Evolutionary conservation across 2,329 filamentous ascomycete species (phyloP), one percentile per base, ranked within the genome.

Genomic region (Ophiognomonia clavigignenti-juglandacearum): DNA sequence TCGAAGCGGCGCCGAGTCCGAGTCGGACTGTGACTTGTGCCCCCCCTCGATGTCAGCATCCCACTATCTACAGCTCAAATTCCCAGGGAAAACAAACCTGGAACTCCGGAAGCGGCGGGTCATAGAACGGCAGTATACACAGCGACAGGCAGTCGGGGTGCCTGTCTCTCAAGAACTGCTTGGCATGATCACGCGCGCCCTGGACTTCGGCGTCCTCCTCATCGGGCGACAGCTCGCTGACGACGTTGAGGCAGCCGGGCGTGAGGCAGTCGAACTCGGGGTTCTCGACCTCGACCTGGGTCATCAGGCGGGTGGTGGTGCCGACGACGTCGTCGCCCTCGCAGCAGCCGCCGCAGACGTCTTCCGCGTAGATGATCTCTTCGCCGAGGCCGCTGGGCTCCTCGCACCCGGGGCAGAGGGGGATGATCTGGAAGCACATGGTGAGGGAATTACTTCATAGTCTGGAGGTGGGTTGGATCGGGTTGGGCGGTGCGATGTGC

Each of bases 351-450:
- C 38, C 35, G 13, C 50, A 52, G 13, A 49, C 20, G 11, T 49
- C 50, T 4, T 52, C 50, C 3, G 46, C 44, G 20, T 49, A 52
- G 14, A 52, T 52, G 35, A 52, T 26, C 23, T 52, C 50, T 16
- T 52, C 50, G 19, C 50, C 50, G 13, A 52, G 46, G 4, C 50
- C 50, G 29, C 42, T 43, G 11, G 50, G 50, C 29, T 52, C 50
- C 29, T 52, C 50, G 37, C 50, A 52, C 19, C 38, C 46, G 1
- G 50, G 50, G 6, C 50, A 52, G 19, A 52, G 29, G 11, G 50
- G 50, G 11, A 52, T 49, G 3, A 52, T 52, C 16, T 52, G 50
- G 24, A 52, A 52, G 23, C 50, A 52, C 50, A 52, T 52, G n/a
- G 2, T 23, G 10, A n/a, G 10, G n/a, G 5, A 3, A 9, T n/a